These are phyloP conservation scores for Alternaria postmessia DNA, from an alignment of 2,329 filamentous ascomycete genomes.

Conservation along the genomic window DNA sequence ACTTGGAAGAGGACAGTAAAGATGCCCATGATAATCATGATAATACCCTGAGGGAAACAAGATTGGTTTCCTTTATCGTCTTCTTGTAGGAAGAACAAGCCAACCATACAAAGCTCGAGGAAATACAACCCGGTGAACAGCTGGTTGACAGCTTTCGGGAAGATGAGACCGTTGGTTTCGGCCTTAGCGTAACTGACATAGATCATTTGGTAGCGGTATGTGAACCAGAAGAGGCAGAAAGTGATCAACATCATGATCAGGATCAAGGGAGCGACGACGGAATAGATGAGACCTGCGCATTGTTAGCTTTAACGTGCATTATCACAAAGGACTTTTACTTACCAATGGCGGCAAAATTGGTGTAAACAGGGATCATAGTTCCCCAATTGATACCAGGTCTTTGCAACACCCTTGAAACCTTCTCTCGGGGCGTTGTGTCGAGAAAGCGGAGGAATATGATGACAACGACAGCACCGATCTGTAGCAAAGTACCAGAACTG, in stretches of 20 bases:
- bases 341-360: conserved; percentile 93
- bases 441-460: conserved; percentile 83
- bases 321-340: conserved; percentile 31
- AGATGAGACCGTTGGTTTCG: conserved; percentile 92
- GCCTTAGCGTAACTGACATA: conserved; percentile 90
- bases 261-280: conserved; percentile 87
- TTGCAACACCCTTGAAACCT: conserved; percentile 84
- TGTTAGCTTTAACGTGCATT: conserved; percentile 15
- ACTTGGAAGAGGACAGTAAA: conserved; percentile 81
- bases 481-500: conserved; percentile 86
- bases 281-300: conserved; percentile 74
- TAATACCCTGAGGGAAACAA: conserved; percentile 79
- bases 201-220: conserved; percentile 95
- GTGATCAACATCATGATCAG: conserved; percentile 93
- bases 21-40: conserved; percentile 79
- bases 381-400: conserved; percentile 87
- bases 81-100: conserved; percentile 82
- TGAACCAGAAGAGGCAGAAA: conserved; percentile 89
- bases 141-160: conserved; percentile 92
- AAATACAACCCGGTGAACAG: conserved; percentile 94
- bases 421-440: conserved; percentile 81
- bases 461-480: conserved; percentile 77
- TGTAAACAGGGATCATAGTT: conserved; percentile 93
- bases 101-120: conserved; percentile 90
- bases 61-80: conserved; percentile 63